Evolutionary conservation across 2,329 filamentous ascomycete species (phyloP).

Genomic region (Fusarium cicatricum): DNA sequence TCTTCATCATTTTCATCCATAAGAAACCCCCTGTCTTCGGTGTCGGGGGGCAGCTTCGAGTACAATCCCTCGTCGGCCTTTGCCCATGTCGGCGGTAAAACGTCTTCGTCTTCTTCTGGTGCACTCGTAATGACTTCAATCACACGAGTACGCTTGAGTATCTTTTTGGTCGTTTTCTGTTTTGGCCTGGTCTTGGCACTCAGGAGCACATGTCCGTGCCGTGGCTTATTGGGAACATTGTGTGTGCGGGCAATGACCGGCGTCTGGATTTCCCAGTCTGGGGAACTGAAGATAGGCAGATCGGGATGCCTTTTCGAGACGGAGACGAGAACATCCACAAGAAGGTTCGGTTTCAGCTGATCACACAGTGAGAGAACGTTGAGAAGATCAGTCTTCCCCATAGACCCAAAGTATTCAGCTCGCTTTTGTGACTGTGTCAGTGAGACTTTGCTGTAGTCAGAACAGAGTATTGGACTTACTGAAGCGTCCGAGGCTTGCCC

Average conservation of each 20-base stretch:
- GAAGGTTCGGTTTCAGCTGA: slow-evolving; percentile 51
- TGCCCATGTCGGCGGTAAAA: slow-evolving; percentile 52
- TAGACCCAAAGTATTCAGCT: slow-evolving; percentile 50
- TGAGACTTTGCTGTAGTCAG: background rate
- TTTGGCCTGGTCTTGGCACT: slow-evolving; percentile 43
- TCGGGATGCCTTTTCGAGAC: slow-evolving; percentile 53
- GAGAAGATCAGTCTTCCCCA: slow-evolving; percentile 50
- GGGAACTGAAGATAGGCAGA: slow-evolving; percentile 53
- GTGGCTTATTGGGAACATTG: slow-evolving; percentile 34
- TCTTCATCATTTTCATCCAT: slow-evolving; percentile 53
- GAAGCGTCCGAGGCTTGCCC: slow-evolving; percentile 46
- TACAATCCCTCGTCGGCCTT: slow-evolving; percentile 52
- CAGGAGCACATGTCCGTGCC: slow-evolving; percentile 44
- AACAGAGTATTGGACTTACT: slow-evolving; percentile 41
- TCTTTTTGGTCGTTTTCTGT: slow-evolving; percentile 46
- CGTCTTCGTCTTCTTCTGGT: slow-evolving; percentile 44
- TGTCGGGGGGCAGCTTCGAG: slow-evolving; percentile 49
- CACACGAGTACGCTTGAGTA: slow-evolving; percentile 43
- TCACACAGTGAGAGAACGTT: slow-evolving; percentile 53
- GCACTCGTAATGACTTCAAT: slow-evolving; percentile 41
- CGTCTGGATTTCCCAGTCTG: slow-evolving; percentile 49
- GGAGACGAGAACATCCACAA: slow-evolving; percentile 53
- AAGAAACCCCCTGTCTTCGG: slow-evolving; percentile 48
- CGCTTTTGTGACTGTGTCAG: slow-evolving; percentile 40
- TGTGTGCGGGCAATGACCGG: slow-evolving; percentile 16